phyloP scores from a whole-genome alignment of 2,329 filamentous ascomycete genomes.

The Colletotrichum tofieldiae region DNA sequence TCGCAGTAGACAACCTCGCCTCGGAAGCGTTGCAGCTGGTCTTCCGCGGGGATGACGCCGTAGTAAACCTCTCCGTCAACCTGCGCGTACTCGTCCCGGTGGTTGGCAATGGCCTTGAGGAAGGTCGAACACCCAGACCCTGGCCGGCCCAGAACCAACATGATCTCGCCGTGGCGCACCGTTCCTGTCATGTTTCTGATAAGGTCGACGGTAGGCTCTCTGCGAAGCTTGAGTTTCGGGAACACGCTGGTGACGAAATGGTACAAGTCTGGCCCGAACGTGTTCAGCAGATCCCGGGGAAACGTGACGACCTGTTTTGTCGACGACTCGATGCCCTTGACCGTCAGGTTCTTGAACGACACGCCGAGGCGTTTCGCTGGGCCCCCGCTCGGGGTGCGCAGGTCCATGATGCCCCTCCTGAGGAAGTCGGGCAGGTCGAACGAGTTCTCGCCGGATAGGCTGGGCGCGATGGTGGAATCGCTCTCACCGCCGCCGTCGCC shows the following conservation, averaged over 20 bases:
- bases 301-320: conserved; percentile 80
- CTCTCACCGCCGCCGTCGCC: conserved; percentile 31
- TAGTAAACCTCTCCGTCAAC: conserved; percentile 81
- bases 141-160: conserved; percentile 74
- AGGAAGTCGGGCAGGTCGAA: conserved; percentile 82
- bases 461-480: conserved; percentile 37
- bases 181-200: conserved; percentile 54
- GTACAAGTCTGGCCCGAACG: conserved; percentile 87
- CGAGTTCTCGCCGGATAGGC: conserved; percentile 19
- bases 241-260: conserved; percentile 65
- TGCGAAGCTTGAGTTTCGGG: conserved; percentile 49
- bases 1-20: conserved; percentile 86
- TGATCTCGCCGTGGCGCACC: conserved; percentile 56
- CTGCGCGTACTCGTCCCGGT: conserved; percentile 74
- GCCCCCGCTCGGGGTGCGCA: conserved; percentile 73
- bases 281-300: conserved; percentile 81
- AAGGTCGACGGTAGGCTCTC: conserved; percentile 48
- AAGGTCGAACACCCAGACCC: conserved; percentile 85
- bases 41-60: conserved; percentile 78
- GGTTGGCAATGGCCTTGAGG: conserved; percentile 82
- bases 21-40: conserved; percentile 78
- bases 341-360: conserved; percentile 82
- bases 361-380: conserved; percentile 86
- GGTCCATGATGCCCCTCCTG: conserved; percentile 82
- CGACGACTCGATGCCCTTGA: conserved; percentile 78